Conservation (phyloP, 2,329 filamentous ascomycete species). For the Fusarium bactridioides region DNA sequence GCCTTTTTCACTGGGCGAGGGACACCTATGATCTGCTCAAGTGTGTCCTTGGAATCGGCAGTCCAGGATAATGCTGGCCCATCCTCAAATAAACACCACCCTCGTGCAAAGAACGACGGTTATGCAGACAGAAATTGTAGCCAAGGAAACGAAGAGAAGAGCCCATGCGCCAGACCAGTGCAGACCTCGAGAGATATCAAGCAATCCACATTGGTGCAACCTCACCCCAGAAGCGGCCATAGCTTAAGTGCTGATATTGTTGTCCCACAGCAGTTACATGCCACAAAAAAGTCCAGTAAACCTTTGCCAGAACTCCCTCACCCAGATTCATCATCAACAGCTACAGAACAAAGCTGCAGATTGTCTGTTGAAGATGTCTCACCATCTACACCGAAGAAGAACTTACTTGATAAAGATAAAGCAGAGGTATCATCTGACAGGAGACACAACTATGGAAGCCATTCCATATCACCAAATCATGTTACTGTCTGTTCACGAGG, state of each 20-base stretch:
- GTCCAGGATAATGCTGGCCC: background rate
- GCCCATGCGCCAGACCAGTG: background rate
- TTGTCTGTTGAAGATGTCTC: background rate
- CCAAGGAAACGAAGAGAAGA: background rate
- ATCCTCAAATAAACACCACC: background rate
- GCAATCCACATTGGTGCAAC: background rate
- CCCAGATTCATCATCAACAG: background rate
- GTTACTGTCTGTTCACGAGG: slow-evolving; percentile 41
- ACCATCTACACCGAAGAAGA: background rate
- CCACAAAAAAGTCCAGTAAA: background rate
- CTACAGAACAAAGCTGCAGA: slow-evolving; percentile 5
- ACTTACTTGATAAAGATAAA: background rate
- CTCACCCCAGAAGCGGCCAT: slow-evolving; percentile 19
- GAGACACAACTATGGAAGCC: background rate
- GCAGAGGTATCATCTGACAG: background rate
- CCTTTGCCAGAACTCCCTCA: slow-evolving; percentile 16
- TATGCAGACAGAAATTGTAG: background rate
- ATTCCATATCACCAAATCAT: slow-evolving; percentile 30
- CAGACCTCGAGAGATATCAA: slow-evolving; percentile 6
- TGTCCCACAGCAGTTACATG: background rate
- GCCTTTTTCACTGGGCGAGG: slow-evolving; percentile 27
- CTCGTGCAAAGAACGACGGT: background rate
- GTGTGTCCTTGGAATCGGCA: background rate
- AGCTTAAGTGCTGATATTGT: slow-evolving; percentile 22
- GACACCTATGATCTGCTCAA: background rate